phyloP scores from a whole-genome alignment of 2,329 filamentous ascomycete species.

The Aureobasidium zeae region DNA sequence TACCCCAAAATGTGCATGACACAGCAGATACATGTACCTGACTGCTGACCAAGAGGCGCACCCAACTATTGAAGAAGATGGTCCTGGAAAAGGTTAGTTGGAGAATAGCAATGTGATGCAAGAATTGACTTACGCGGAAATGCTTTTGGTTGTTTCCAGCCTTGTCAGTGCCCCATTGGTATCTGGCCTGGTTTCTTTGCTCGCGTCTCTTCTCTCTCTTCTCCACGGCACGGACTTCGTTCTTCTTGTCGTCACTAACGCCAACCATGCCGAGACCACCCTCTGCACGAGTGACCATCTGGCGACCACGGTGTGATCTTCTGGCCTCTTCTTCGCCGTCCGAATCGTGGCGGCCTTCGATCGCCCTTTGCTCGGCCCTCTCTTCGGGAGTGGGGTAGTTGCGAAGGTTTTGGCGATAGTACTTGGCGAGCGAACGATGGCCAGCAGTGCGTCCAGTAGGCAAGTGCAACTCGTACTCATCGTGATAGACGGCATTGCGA shows the following conservation, averaged over 20 bases:
- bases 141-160: slow-evolving; percentile 70
- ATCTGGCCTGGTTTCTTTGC: slow-evolving; percentile 41
- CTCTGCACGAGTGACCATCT: slow-evolving; percentile 55
- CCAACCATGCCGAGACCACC: slow-evolving; percentile 69
- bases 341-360: slow-evolving; percentile 39
- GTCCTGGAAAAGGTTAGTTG: slow-evolving; percentile 32
- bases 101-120: not conserved
- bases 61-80: slow-evolving; percentile 31
- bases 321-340: slow-evolving; percentile 36
- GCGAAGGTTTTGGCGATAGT: slow-evolving; percentile 87
- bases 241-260: slow-evolving; percentile 66
- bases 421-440: slow-evolving; percentile 76
- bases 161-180: slow-evolving; percentile 63
- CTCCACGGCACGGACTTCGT: slow-evolving; percentile 56
- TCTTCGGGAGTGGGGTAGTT: slow-evolving; percentile 73
- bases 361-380: slow-evolving; percentile 57
- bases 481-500: slow-evolving; percentile 70
- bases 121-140: slow-evolving; percentile 46
- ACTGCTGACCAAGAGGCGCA: too few relatives aligned
- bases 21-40: slow-evolving; percentile 2
- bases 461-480: slow-evolving; percentile 88
- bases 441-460: slow-evolving; percentile 83
- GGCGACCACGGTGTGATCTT: slow-evolving; percentile 27
- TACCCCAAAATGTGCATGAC: too few relatives aligned
- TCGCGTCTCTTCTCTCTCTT: slow-evolving; percentile 59